Conservation (phyloP, 1,284 basidiomycete species). For the Macrocybe sp. region DNA sequence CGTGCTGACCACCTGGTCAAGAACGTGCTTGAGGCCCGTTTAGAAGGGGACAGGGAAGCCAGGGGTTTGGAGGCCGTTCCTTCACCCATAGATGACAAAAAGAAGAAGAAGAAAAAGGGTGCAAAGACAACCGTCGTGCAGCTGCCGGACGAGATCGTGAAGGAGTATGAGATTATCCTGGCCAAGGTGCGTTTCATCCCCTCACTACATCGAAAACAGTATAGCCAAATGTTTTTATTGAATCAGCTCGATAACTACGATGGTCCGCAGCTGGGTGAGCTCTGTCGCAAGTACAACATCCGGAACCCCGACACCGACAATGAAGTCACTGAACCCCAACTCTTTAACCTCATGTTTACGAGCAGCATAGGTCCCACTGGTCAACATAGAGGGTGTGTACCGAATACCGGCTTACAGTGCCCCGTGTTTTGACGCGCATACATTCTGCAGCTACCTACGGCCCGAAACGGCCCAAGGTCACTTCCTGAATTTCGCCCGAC, state of each 20-base stretch:
- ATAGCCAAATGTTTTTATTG: slow-evolving; percentile 1
- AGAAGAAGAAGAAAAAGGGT: slow-evolving; percentile 80
- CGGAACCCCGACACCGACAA: slow-evolving; percentile 92
- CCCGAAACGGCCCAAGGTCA: slow-evolving; percentile 99
- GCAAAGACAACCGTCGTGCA: slow-evolving; percentile 75
- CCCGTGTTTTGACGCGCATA: neutral
- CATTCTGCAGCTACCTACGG: slow-evolving; percentile 71
- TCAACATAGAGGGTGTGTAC: slow-evolving; percentile 85
- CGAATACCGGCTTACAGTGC: neutral
- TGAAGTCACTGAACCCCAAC: slow-evolving; percentile 87
- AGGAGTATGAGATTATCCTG: slow-evolving; percentile 79
- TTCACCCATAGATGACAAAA: slow-evolving; percentile 44
- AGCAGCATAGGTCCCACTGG: slow-evolving; percentile 97
- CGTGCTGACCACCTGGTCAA: slow-evolving; percentile 98
- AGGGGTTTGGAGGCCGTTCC: slow-evolving; percentile 61
- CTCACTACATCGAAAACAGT: neutral
- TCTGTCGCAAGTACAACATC: slow-evolving; percentile 83
- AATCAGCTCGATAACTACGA: slow-evolving; percentile 91
- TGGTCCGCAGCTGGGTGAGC: slow-evolving; percentile 84
- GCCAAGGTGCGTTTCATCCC: slow-evolving; percentile 62
- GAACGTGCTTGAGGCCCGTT: slow-evolving; percentile 84
- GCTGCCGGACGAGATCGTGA: slow-evolving; percentile 73
- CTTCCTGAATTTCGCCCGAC: slow-evolving; percentile 97
- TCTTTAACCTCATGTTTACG: slow-evolving; percentile 99
- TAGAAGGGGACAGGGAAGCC: slow-evolving; percentile 93